Evolutionary conservation across 1,139 yeast genomes (phyloP).

Genomic region (Arxiozyma bovina): DNA sequence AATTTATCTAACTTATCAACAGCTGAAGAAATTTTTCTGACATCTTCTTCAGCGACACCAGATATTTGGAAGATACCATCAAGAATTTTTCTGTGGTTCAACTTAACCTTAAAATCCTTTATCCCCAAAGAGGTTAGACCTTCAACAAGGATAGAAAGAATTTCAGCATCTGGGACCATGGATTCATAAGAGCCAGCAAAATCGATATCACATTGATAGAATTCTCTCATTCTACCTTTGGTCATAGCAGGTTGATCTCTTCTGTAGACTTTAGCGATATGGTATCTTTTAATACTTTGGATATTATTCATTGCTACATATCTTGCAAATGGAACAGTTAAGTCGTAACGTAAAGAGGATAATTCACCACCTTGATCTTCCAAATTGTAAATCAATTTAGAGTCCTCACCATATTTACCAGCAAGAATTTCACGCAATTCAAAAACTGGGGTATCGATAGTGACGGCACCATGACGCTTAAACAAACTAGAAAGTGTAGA

Average conservation of each 20-base stretch:
- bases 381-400: slow-evolving; percentile 85
- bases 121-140: slow-evolving; percentile 80
- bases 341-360: slow-evolving; percentile 87
- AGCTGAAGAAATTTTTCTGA: slow-evolving; percentile 85
- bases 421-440: slow-evolving; percentile 90
- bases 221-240: slow-evolving; percentile 98
- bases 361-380: slow-evolving; percentile 98
- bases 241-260: slow-evolving; percentile 99
- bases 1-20: slow-evolving; percentile 91
- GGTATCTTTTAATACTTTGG: slow-evolving; percentile 83
- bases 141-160: slow-evolving; percentile 69
- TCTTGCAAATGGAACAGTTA: slow-evolving; percentile 96
- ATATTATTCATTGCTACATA: slow-evolving; percentile 92
- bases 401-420: slow-evolving; percentile 97
- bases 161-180: slow-evolving; percentile 95
- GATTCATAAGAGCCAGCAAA: slow-evolving; percentile 85
- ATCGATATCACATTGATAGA: slow-evolving; percentile 96
- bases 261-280: slow-evolving; percentile 94
- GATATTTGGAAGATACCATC: slow-evolving; percentile 94
- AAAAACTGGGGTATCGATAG: slow-evolving; percentile 96
- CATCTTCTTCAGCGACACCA: slow-evolving; percentile 91
- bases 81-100: slow-evolving; percentile 88
- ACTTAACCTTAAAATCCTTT: slow-evolving; percentile 76
- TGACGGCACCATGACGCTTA: slow-evolving; percentile 94
- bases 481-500: slow-evolving; percentile 60